Base-by-base conservation (phyloP, 768 basidiomycete species). In the Russula emetica region DNA sequence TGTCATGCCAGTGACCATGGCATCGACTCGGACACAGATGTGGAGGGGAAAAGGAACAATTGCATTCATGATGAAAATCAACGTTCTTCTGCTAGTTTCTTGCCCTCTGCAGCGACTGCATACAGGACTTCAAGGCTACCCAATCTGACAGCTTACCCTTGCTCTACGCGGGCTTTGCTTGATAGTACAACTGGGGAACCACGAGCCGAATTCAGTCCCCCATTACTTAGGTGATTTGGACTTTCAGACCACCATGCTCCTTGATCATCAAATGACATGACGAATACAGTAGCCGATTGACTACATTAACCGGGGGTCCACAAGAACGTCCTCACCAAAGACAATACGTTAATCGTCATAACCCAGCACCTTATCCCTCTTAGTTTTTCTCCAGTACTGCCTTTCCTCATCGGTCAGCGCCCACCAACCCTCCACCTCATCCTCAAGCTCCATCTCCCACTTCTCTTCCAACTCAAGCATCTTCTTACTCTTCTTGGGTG, bases 401-500 rank as follows among this genome's bases (percentile, higher is more conserved):
- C 74, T 73, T 66, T 83, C 78, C 55, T 69, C 70, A 49, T 75
- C 71, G 3, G 70, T 53, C 58, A 76, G 61, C 30, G 68, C 69
- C 53, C 66, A 73, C 76, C 87, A 83, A 20, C 88, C 90, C 13
- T 88, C 88, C 3, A 88, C 76, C 49, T 78, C 84, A 66, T 92
- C 90, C 28, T 87, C 78, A 62, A 92, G 74, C 74, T 92, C 89
- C 72, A 88, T 83, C 71, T 91, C 89, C 82, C 90, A 90, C 69
- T 80, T 82, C 72, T 92, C 90, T 74, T 92, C 90, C 70, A 82
- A 74, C 70, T 85, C 82, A 26, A 88, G 74, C 74, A 89, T 83
- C 72, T 91, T 92, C 78, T 90, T 90, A 57, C 83, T 85, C 78
- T 92, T 92, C 75, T 85, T 88, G 66, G 80, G 83, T 51, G 85